Base-by-base conservation (phyloP, 228 moss, liverwort and hornwort species). In the Sphagnum magellanicum region DNA sequence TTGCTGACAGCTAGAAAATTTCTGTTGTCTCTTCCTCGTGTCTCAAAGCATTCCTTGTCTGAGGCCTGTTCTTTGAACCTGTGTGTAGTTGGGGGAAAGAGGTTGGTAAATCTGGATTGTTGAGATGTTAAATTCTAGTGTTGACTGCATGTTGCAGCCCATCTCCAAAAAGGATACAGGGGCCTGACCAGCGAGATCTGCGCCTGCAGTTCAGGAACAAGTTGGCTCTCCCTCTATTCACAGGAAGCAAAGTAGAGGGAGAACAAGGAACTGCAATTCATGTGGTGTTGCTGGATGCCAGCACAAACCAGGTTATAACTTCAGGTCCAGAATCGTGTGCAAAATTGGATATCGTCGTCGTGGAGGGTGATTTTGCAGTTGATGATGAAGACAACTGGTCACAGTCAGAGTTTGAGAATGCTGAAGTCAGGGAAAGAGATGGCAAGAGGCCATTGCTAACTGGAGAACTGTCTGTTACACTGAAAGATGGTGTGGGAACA, bases 361-460 rank as follows among this genome's bases (percentile, higher is more conserved):
- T 95, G 13, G 95, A 92, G 73, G 95, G 95, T 9, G 95, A 95
- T 63, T 95, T 95, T 71, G 76, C 90, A 11, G 88, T 85, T 10
- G 95, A 95, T 55, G 95, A 95, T 58, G 95, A 95, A 68, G 88
- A 95, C 16, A 85, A 85, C 64, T 95, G 95, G 95, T 68, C 70
- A 1, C 91, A 90, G 73, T 90, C 89, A 10, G 91, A 90, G 0
- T 94, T 94, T 58, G 90, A 90, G 13, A 91, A 86, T 52, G 89
- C 77, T 73, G 90, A 88, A 79, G 94, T 94, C 6, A 76, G 91
- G 59, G 94, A 94, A 68, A 76, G 94, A 4, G 94, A 94, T 67
- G 94, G 94, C 51, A 94, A 94, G 68, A 83, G 94, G 50, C 94
- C 94, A 6, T 88, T 94, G 52, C 68, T 94, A 16, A 94, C 94